Evolutionary conservation across 2,329 filamentous ascomycete species (phyloP).

Genomic region (Bipolaris bicolor): DNA sequence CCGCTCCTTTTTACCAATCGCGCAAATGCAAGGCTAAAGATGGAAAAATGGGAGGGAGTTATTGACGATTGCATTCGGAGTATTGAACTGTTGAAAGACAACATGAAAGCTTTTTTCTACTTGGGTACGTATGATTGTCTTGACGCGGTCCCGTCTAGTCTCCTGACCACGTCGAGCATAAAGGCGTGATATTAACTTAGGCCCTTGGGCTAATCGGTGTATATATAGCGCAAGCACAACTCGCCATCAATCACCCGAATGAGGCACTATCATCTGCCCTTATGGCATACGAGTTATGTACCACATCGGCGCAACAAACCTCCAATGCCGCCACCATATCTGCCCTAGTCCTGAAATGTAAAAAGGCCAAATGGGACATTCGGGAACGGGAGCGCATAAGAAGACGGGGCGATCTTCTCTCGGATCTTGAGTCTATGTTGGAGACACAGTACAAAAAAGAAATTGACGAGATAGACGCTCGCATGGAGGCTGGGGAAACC

Average conservation of each 20-base stretch:
- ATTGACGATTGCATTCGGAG: conserved; percentile 79
- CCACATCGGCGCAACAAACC: conserved; percentile 62
- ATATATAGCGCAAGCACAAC: conserved; percentile 71
- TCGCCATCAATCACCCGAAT: conserved; percentile 73
- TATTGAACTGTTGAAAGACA: conserved; percentile 68
- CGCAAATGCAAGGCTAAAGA: conserved; percentile 78
- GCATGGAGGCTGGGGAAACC: conserved; percentile 44
- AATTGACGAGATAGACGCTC: conserved; percentile 49
- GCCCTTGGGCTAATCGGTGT: conserved; percentile 18
- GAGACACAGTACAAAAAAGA: conserved; percentile 45
- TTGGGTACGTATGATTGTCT: conserved; percentile 54
- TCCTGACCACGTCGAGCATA: neutral
- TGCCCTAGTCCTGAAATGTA: conserved; percentile 75
- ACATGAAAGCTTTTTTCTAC: conserved; percentile 84
- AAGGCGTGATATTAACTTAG: neutral
- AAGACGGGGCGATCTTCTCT: conserved; percentile 64
- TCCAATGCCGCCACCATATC: conserved; percentile 74
- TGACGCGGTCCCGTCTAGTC: neutral
- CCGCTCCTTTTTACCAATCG: conserved; percentile 87
- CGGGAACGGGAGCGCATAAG: conserved; percentile 67
- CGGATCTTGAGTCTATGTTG: conserved; percentile 59
- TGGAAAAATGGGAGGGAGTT: conserved; percentile 74
- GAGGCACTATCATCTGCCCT: conserved; percentile 74
- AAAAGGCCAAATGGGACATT: conserved; percentile 84
- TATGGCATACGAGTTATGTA: conserved; percentile 74